Percentiles rank a stretch among this genome's conserved stretches.
Conservation (phyloP, 2,329 filamentous ascomycete species). For the Pezicula carpinea region DNA sequence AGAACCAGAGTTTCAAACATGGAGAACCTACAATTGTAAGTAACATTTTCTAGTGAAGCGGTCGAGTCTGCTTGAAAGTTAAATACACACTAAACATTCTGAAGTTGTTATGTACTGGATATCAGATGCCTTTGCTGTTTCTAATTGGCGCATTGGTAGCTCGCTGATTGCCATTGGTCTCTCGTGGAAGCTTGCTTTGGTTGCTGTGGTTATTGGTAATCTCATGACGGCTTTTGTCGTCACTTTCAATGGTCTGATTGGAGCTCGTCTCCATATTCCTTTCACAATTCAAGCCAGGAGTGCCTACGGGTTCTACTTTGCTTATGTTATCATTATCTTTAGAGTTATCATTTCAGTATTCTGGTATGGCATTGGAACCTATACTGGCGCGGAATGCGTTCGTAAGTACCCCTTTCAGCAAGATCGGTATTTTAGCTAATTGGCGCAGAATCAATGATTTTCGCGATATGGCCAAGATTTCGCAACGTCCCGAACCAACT, state of each 20-base stretch:
- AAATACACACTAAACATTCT: not conserved
- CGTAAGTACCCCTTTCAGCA: slow-evolving; percentile 4
- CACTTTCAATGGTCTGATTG: slow-evolving; percentile 18
- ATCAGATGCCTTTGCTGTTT: slow-evolving; percentile 15
- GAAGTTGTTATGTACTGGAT: slow-evolving; percentile 17
- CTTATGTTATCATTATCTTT: slow-evolving; percentile 21
- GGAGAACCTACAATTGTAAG: not conserved
- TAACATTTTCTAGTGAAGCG: not conserved
- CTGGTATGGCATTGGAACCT: slow-evolving; percentile 30
- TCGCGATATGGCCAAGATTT: slow-evolving; percentile 17
- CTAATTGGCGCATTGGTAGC: slow-evolving; percentile 15
- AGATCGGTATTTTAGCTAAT: slow-evolving; percentile 9
- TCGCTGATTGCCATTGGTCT: slow-evolving; percentile 16
- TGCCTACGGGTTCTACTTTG: slow-evolving; percentile 25
- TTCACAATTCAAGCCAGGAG: slow-evolving; percentile 23
- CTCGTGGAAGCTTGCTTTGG: slow-evolving; percentile 15
- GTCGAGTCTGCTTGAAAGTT: too few relatives aligned
- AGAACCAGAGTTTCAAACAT: slow-evolving; percentile 1
- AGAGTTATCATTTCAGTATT: slow-evolving; percentile 31
- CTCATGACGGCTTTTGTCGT: slow-evolving; percentile 16
- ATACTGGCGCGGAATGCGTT: slow-evolving; percentile 26
- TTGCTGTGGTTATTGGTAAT: slow-evolving; percentile 15
- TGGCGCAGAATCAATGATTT: slow-evolving; percentile 20
- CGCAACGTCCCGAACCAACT: slow-evolving; percentile 38
- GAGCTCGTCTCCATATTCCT: slow-evolving; percentile 24